A percentile compares a stretch with the other conserved stretches of the same genome.
Evolutionary conservation across 139 green algal species (phyloP).

Genomic region (Edaphochlamys debaryana): DNA sequence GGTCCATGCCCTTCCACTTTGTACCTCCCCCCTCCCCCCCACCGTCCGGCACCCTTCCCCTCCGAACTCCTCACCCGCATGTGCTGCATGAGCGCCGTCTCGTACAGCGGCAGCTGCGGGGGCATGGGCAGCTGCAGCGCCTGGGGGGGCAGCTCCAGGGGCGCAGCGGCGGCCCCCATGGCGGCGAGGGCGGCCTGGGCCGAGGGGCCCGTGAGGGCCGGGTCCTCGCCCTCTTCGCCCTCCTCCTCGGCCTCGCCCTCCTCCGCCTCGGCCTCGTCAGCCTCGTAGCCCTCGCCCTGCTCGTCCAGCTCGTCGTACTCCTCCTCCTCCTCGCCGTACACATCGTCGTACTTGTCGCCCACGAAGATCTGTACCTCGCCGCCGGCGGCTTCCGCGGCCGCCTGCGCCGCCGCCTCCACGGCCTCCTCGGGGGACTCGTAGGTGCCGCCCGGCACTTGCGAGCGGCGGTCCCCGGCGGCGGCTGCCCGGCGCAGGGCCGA

Average conservation of each 20-base stretch:
- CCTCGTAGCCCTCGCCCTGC: no score
- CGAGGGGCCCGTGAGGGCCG: no score
- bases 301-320: no score
- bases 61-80: not conserved
- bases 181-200: no score
- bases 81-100: slow-evolving; percentile 26
- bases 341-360: no score
- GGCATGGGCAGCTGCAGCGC: slow-evolving; percentile 37
- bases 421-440: slow-evolving; percentile 1
- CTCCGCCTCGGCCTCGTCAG: not conserved
- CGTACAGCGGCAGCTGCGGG: slow-evolving; percentile 29
- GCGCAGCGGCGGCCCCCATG: not conserved
- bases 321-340: no score
- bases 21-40: not conserved
- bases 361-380: no score
- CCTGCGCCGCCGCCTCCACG: not conserved
- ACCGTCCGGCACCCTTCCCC: not conserved
- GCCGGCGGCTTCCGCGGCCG: not conserved
- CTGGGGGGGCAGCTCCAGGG: not conserved
- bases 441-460: not conserved
- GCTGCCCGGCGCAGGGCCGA: slow-evolving; percentile 20
- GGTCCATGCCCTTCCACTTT: no score
- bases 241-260: not conserved
- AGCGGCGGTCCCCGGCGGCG: slow-evolving; percentile 1
- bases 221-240: not conserved